Conservation (phyloP, 768 basidiomycete species). For the Mrakia blollopis region DNA sequence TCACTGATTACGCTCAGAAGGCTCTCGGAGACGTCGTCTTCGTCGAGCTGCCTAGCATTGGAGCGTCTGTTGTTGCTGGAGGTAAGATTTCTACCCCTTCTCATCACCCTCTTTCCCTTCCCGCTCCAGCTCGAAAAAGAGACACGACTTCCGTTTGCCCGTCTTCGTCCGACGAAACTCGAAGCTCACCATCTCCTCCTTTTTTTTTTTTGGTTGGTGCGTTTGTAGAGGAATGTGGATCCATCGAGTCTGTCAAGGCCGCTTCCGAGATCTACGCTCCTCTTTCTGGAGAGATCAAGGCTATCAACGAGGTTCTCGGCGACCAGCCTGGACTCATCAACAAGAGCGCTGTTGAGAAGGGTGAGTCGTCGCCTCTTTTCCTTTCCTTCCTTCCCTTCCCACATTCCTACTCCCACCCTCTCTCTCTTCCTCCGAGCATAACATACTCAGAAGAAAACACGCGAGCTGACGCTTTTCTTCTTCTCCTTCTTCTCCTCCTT, state of each 20-base stretch:
- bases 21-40: constrained; percentile 94
- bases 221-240: constrained; percentile 69
- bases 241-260: constrained; percentile 93
- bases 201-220: background rate
- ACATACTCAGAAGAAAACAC: no score
- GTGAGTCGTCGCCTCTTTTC: constrained; percentile 49
- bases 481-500: background rate
- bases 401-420: background rate
- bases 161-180: background rate
- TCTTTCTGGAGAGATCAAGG: constrained; percentile 73
- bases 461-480: background rate
- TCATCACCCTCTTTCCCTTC: no score
- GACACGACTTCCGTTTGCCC: background rate
- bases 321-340: constrained; percentile 75
- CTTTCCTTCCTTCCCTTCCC: no score
- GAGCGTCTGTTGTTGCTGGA: constrained; percentile 60
- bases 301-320: constrained; percentile 68
- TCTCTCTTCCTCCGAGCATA: no score
- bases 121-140: background rate
- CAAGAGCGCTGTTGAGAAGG: constrained; percentile 76
- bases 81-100: constrained; percentile 52
- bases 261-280: constrained; percentile 96
- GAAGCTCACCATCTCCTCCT: background rate
- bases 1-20: constrained; percentile 88
- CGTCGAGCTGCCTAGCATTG: constrained; percentile 75